phyloP scores from a whole-genome alignment of 2,329 filamentous ascomycete species.

The Bisporella sp. region DNA sequence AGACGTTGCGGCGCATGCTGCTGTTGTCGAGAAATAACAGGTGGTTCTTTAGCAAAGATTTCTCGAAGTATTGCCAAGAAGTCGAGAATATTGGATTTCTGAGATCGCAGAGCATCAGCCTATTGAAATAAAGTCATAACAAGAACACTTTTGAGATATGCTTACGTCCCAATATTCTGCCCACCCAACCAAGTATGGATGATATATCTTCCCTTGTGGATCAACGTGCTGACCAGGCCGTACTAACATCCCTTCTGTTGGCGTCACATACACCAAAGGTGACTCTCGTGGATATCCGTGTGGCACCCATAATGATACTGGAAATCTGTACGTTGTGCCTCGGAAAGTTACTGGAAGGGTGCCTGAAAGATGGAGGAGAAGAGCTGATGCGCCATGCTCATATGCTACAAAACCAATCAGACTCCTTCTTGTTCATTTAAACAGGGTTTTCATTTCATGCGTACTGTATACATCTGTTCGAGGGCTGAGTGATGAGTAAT shows the following conservation, averaged over 20 bases:
- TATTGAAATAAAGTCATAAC: too few species aligned
- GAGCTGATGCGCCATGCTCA: constrained; percentile 77
- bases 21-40: constrained; percentile 69
- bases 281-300: constrained; percentile 82
- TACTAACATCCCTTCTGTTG: constrained; percentile 81
- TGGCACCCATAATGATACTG: constrained; percentile 87
- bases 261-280: constrained; percentile 82
- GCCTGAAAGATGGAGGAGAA: constrained; percentile 79
- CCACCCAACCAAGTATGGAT: constrained; percentile 92
- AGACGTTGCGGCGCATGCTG: constrained; percentile 34
- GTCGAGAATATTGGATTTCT: constrained; percentile 80
- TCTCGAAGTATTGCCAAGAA: constrained; percentile 77
- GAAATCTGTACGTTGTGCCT: constrained; percentile 83
- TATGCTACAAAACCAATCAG: constrained; percentile 54
- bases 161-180: constrained; percentile 81
- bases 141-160: constrained; percentile 18
- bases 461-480: constrained; percentile 93
- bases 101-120: constrained; percentile 17
- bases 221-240: constrained; percentile 93
- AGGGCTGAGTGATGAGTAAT: constrained; percentile 73
- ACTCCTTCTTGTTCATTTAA: constrained; percentile 11
- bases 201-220: constrained; percentile 86
- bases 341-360: constrained; percentile 90
- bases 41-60: constrained; percentile 90
- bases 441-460: constrained; percentile 18